phyloP scores from a whole-genome alignment of 2,329 filamentous ascomycete species.

The Alternaria metachromatica region DNA sequence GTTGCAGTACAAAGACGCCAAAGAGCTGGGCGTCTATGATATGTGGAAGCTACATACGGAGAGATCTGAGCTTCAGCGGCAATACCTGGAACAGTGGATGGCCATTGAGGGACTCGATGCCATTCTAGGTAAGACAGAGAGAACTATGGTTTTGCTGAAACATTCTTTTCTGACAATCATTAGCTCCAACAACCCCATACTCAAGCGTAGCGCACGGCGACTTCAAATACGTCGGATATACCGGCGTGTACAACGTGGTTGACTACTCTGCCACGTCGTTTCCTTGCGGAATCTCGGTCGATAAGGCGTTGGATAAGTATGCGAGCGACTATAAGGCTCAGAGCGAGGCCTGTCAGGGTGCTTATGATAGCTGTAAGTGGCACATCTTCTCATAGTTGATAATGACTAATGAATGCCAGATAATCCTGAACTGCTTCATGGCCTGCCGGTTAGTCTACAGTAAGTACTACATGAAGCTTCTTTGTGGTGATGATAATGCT shows the following conservation, averaged over 20 bases:
- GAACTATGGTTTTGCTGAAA: not conserved
- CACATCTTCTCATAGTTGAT: not conserved
- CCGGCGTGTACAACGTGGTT: conserved; percentile 57
- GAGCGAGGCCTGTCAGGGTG: conserved; percentile 49
- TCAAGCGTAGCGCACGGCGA: conserved; percentile 51
- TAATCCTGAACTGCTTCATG: conserved; percentile 48
- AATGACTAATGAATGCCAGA: conserved; percentile 31
- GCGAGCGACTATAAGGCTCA: conserved; percentile 33
- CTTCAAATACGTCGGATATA: conserved; percentile 56
- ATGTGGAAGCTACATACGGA: conserved; percentile 59
- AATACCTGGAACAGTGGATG: conserved; percentile 56
- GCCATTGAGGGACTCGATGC: conserved; percentile 52
- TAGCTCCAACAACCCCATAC: conserved; percentile 55
- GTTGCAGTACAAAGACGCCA: conserved; percentile 52
- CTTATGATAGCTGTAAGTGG: conserved; percentile 51
- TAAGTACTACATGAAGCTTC: conserved; percentile 12
- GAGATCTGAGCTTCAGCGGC: conserved; percentile 52
- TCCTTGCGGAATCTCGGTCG: conserved; percentile 50
- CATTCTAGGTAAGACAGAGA: conserved; percentile 46
- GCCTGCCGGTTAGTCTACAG: conserved; percentile 54
- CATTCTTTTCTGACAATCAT: conserved; percentile 9
- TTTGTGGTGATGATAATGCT: not conserved
- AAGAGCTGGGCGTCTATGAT: conserved; percentile 53
- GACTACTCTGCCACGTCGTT: conserved; percentile 57
- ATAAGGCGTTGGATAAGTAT: conserved; percentile 48